Percentiles rank a stretch among this genome's conserved stretches.
Evolutionary conservation across 352 stramenopile species (phyloP).

Genomic region (Phytophthora cactorum): DNA sequence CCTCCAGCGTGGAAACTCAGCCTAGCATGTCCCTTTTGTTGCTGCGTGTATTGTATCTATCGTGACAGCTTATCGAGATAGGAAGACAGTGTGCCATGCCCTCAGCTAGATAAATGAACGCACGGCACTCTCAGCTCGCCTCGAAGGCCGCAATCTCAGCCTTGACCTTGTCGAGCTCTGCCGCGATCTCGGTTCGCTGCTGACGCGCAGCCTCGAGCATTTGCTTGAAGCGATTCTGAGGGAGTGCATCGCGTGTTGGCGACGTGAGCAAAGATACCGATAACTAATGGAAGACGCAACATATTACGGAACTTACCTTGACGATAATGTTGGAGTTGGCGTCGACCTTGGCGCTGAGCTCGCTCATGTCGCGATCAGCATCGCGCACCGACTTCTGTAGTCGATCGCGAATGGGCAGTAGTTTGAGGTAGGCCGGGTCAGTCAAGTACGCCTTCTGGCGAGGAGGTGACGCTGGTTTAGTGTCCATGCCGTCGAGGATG

Average conservation of each 20-base stretch:
- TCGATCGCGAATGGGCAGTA: conserved; percentile 64
- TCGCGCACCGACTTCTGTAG: conserved; percentile 77
- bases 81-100: too few species aligned
- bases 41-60: not conserved
- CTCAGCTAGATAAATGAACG: not conserved
- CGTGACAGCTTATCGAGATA: too few species aligned
- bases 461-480: conserved; percentile 47
- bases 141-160: conserved; percentile 54
- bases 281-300: not conserved
- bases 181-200: conserved; percentile 56
- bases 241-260: conserved; percentile 1
- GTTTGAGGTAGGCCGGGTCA: conserved; percentile 69
- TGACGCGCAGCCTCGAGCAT: conserved; percentile 73
- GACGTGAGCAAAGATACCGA: conserved; percentile 1
- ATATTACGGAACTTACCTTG: conserved; percentile 50
- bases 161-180: conserved; percentile 66
- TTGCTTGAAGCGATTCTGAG: conserved; percentile 84
- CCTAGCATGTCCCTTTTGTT: not conserved
- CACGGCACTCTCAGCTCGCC: conserved; percentile 30
- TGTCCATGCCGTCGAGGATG: conserved; percentile 75
- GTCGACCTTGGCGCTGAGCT: conserved; percentile 69
- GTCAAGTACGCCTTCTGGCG: conserved; percentile 55
- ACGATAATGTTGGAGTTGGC: conserved; percentile 85
- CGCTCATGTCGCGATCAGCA: conserved; percentile 67
- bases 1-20: not conserved